Evolutionary conservation across 2,329 filamentous ascomycete genomes (phyloP), one percentile per base, ranked within the genome.

Genomic region (Monilinia polystroma): DNA sequence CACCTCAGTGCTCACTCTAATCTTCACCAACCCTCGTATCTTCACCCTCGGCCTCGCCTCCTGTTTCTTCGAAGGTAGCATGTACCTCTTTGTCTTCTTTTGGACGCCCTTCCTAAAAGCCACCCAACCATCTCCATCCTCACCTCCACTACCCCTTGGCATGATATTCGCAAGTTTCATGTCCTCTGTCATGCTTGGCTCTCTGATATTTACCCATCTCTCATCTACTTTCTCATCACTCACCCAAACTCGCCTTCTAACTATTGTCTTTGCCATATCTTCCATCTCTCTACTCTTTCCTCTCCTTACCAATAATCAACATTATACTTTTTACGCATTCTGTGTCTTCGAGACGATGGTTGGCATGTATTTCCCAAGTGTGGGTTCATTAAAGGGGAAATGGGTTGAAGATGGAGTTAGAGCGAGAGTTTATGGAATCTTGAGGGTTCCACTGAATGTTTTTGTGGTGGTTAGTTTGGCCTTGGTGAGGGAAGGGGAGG

Each of bases 71-170:
- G 86, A 88, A 75, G 84, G 84, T 26, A 81, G 83, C 38, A 84
- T 87, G 79, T 87, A 87, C 72, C 79, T 88, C 14, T 87, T 87
- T 72, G 83, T 88, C 66, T 87, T 87, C 75, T 87, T 86, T 77
- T 87, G 85, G 82, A 83, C 84, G 0, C 82, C 84, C 1, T 81
- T 84, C 3, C 76, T 88, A n/a, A 82, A 79, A 68, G 77, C 78
- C 81, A 63, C 65, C 52, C 62, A 59, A 43, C 63, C 59, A 16
- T 59, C 76, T 23, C 73, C 81, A 63, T 80, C 82, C 66, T 81
- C 83, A n/a, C 70, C 74, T n/a, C 81, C 83, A 20, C 72, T 75
- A 35, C 77, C 73, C 0, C 82, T 84, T 49, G 83, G 84, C 10
- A 79, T 85, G 63, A 82, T 85, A 55, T 86, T 87, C 68, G 81